Evolutionary conservation across 2,329 filamentous ascomycete genomes (phyloP).

Genomic region (Hymenoscyphus fraxineus): DNA sequence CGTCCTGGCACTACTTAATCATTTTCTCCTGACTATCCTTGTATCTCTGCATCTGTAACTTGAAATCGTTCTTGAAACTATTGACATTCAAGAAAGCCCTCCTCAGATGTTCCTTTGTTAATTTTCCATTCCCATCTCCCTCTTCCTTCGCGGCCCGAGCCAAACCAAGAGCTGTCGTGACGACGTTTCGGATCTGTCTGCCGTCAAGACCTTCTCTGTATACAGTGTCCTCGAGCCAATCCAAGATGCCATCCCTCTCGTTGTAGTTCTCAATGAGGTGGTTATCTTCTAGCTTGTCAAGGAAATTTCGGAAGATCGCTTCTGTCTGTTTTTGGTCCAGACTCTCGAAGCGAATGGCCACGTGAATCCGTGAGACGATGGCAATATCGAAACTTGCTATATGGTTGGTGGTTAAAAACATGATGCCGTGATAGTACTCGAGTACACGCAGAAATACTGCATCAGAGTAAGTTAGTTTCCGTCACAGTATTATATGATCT

Average conservation of each 20-base stretch:
- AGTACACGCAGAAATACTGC: slow-evolving; percentile 36
- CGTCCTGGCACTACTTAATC: too few species aligned
- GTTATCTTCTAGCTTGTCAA: not conserved
- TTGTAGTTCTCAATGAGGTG: too few species aligned
- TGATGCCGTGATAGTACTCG: slow-evolving; percentile 23
- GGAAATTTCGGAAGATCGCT: not conserved
- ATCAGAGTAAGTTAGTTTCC: too few species aligned
- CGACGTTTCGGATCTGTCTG: not conserved
- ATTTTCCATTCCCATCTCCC: too few species aligned
- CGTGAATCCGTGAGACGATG: slow-evolving; percentile 10
- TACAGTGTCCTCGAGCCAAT: not conserved
- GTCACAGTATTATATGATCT: slow-evolving; percentile 30
- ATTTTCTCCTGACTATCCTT: too few species aligned
- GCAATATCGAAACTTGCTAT: slow-evolving; percentile 11
- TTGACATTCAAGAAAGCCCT: too few species aligned
- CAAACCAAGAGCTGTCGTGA: not conserved
- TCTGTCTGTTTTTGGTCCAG: not conserved
- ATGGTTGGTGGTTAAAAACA: slow-evolving; percentile 28
- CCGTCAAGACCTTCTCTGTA: not conserved
- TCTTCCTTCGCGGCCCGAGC: not conserved
- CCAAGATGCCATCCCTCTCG: too few species aligned
- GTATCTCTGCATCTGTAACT: too few species aligned
- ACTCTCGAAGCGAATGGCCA: not conserved
- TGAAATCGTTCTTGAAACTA: too few species aligned
- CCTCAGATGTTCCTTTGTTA: too few species aligned